These are phyloP conservation scores for Camellia oleifera DNA, from an alignment of 179 eudicot genomes.

Conservation along the genomic window DNA sequence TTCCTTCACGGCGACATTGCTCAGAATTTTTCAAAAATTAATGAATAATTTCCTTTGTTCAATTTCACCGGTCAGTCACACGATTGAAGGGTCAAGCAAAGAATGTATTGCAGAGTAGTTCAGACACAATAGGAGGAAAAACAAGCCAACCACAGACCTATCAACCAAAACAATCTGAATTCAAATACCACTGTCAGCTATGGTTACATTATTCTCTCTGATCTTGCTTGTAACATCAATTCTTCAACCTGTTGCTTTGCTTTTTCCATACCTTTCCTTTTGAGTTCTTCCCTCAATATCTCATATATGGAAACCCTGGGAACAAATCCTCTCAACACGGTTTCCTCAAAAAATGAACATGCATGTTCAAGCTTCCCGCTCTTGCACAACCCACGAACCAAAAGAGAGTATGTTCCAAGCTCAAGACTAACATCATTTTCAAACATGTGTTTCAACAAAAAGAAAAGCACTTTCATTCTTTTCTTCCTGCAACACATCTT, in stretches of 20 bases:
- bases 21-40: no score
- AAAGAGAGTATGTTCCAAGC: slow-evolving; percentile 55
- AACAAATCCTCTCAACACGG: slow-evolving; percentile 52
- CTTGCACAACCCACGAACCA: slow-evolving; percentile 58
- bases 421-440: slow-evolving; percentile 60
- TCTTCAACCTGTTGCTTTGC: slow-evolving; percentile 54
- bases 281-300: slow-evolving; percentile 50
- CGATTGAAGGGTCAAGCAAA: no score
- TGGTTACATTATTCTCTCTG: not conserved
- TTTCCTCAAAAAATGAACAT: slow-evolving; percentile 57
- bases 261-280: slow-evolving; percentile 53
- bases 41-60: no score
- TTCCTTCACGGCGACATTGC: no score
- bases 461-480: slow-evolving; percentile 71
- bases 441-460: slow-evolving; percentile 71
- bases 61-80: no score
- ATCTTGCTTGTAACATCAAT: slow-evolving; percentile 36
- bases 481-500: slow-evolving; percentile 71
- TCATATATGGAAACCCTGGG: slow-evolving; percentile 47
- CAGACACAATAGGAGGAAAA: not conserved
- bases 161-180: not conserved
- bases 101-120: not conserved
- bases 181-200: not conserved
- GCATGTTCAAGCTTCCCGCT: slow-evolving; percentile 66
- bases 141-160: not conserved